Base-by-base conservation (phyloP, 139 green algal genomes). In the Chara braunii region DNA sequence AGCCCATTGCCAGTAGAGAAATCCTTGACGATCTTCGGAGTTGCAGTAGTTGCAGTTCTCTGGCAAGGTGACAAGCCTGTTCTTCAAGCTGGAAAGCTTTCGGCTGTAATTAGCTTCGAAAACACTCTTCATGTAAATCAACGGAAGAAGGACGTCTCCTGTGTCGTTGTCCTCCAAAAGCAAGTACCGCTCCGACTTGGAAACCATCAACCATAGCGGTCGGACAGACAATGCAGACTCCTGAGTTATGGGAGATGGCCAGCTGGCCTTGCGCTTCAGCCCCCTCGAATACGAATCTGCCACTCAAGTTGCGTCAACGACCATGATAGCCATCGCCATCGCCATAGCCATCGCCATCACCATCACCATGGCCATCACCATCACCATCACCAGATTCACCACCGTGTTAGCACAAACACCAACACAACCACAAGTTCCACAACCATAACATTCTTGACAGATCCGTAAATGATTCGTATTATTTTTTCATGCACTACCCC, bases 151-250 rank as follows among this genome's bases (percentile, higher is more conserved):
- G n/a, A 86, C 48, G 37, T 86, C 80, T 0, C 80, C 80, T 2
- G 80, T 86, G n/a, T 86, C 80, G 1, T 24, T n/a, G 32, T 86
- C 80, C 53, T 86, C 80, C 22, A 86, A 43, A 43, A 86, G 52
- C 14, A 86, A 66, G 51, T 76, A 86, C 37, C 70, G 77, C 37
- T 78, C 72, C 12, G 35, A 43, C 8, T 8, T 31, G 23, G 30
- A 58, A 22, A 72, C 62, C 9, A 32, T 43, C 2, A 72, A 56
- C 62, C 62, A 72, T 56, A 72, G 28, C 28, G 64, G 61, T 31
- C 64, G 56, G 32, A 74, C 59, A 18, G 28, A 28, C 42, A 71
- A 30, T 6, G 31, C 62, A 22, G 28, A 22, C 62, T 51, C 55
- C 31, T n/a, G 24, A 7, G 26, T 22, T 34, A 37, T 32, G 32